Evolutionary conservation across 805 yeast species (phyloP).

Genomic region (Teunomyces pallodes): DNA sequence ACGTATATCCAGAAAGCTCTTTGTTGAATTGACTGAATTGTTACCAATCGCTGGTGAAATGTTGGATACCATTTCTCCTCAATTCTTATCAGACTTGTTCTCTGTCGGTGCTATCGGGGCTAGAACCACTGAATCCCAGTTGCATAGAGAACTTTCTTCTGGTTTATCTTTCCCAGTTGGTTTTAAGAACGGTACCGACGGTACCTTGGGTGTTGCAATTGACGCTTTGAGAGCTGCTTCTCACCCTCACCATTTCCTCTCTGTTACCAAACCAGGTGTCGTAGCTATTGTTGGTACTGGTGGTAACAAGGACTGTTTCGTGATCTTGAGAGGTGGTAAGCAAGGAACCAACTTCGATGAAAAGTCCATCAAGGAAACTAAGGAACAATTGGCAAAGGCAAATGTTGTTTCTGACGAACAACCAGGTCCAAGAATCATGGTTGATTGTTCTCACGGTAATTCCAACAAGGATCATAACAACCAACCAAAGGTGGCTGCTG

Average conservation of each 20-base stretch:
- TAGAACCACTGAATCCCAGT: slow-evolving; percentile 96
- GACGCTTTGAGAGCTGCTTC: slow-evolving; percentile 93
- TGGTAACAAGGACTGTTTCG: slow-evolving; percentile 88
- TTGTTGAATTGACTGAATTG: slow-evolving; percentile 74
- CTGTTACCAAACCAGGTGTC: slow-evolving; percentile 94
- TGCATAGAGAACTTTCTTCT: slow-evolving; percentile 95
- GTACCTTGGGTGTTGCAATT: slow-evolving; percentile 88
- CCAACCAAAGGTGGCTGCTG: slow-evolving; percentile 85
- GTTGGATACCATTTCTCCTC: slow-evolving; percentile 97
- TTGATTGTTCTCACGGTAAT: slow-evolving; percentile 97
- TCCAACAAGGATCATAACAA: slow-evolving; percentile 86
- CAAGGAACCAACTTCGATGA: slow-evolving; percentile 87
- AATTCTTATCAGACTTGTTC: slow-evolving; percentile 87
- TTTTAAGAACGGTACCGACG: slow-evolving; percentile 97
- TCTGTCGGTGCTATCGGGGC: slow-evolving; percentile 99
- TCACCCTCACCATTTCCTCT: slow-evolving; percentile 89
- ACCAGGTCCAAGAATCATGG: slow-evolving; percentile 72
- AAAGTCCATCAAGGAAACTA: slow-evolving; percentile 64
- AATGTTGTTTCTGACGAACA: slow-evolving; percentile 46
- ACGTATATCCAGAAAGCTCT: slow-evolving; percentile 82
- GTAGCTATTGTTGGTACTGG: slow-evolving; percentile 95
- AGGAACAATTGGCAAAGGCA: slow-evolving; percentile 53
- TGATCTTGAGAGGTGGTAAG: slow-evolving; percentile 95
- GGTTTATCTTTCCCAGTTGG: slow-evolving; percentile 98
- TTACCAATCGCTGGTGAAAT: slow-evolving; percentile 96